Conservation (phyloP, 495 filamentous ascomycete genomes). For the Trichoderma parareesei region DNA sequence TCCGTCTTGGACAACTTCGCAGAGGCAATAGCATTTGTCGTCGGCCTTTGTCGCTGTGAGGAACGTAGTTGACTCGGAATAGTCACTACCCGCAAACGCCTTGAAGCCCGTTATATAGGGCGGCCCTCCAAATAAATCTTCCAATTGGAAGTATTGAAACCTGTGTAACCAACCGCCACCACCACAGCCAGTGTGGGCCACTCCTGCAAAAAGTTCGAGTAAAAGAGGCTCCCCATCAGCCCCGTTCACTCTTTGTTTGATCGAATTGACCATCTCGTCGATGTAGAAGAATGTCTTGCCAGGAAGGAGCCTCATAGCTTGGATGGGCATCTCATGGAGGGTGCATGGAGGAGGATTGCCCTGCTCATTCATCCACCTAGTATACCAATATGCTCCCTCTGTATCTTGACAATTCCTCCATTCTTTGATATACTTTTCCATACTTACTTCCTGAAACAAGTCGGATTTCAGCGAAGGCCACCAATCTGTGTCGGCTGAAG, state of each 20-base stretch:
- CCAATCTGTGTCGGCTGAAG: no score
- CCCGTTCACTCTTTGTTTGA: no score
- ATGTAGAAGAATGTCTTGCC: slow-evolving; percentile 4
- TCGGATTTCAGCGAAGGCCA: no score
- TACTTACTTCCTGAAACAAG: no score
- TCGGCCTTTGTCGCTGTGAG: neutral
- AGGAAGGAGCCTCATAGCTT: neutral
- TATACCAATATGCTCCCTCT: neutral
- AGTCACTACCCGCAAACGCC: no score
- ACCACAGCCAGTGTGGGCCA: neutral
- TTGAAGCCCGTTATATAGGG: neutral
- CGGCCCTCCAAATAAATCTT: neutral
- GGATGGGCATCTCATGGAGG: neutral
- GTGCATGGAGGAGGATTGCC: neutral
- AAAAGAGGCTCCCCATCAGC: no score
- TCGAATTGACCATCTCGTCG: neutral
- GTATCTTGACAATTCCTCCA: no score
- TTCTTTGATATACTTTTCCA: no score
- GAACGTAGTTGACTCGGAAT: no score
- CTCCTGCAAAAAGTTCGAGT: slow-evolving; percentile 9
- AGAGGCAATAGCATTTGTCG: slow-evolving; percentile 8
- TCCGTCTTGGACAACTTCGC: neutral
- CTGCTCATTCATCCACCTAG: accelerated
- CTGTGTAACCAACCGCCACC: neutral
- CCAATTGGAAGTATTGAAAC: slow-evolving; percentile 1